Percentiles rank a stretch among this genome's conserved stretches.
Evolutionary conservation across 441 rosid species (phyloP).

Genomic region (Syzygium syzygioides): DNA sequence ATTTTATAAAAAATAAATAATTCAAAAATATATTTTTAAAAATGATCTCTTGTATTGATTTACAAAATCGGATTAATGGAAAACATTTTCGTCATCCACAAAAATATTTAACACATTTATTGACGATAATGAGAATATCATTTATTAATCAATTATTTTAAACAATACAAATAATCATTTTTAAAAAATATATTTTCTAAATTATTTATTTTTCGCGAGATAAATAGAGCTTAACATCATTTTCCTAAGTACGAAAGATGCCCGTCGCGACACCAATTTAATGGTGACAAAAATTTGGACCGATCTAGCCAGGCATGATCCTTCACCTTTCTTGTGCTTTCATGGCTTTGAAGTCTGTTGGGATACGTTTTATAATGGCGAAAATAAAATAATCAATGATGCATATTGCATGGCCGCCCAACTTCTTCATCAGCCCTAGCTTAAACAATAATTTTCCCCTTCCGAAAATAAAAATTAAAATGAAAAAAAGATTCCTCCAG

Average conservation of each 20-base stretch:
- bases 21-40: not conserved
- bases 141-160: not conserved
- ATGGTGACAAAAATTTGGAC: not conserved
- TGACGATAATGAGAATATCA: not conserved
- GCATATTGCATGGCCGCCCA: not conserved
- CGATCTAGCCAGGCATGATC: not conserved
- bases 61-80: rapidly evolving
- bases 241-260: not conserved
- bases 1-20: not conserved
- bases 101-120: not conserved
- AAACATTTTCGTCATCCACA: too few relatives aligned
- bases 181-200: not conserved
- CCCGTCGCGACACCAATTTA: not conserved
- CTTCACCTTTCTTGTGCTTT: not conserved
- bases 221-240: too few relatives aligned
- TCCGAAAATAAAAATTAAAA: not conserved
- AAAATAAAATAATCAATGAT: not conserved
- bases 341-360: not conserved
- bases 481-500: not conserved
- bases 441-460: not conserved
- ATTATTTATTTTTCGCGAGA: not conserved
- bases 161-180: not conserved
- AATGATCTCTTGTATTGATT: not conserved
- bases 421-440: not conserved
- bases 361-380: not conserved